Conservation (phyloP, 192 early-diverging fungal genomes). For the Entomortierella beljakovae region DNA sequence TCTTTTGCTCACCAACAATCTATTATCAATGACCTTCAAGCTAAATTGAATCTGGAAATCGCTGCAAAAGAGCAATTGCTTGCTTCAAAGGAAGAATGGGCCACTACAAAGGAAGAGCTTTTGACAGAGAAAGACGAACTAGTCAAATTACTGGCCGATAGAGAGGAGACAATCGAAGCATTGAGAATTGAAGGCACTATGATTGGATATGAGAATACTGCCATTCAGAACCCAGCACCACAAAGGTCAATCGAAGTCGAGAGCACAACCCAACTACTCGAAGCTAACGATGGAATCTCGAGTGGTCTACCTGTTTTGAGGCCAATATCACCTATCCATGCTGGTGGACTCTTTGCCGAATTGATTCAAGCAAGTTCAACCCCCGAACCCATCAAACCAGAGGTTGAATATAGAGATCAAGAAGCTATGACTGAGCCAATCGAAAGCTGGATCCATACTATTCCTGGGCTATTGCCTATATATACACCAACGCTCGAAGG, state of each 20-base stretch:
- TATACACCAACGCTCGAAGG: background rate
- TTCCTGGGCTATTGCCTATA: constrained; percentile 23
- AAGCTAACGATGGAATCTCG: background rate
- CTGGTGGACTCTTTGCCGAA: constrained; percentile 50
- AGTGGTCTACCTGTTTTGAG: background rate
- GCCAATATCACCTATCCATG: constrained; percentile 9
- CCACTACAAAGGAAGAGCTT: constrained; percentile 38
- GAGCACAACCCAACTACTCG: background rate
- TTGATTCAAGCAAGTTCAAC: constrained; percentile 39
- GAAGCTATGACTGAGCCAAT: constrained; percentile 48
- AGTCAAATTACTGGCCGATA: constrained; percentile 63
- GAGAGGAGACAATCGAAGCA: constrained; percentile 67
- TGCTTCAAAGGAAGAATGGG: constrained; percentile 39
- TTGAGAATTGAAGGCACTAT: constrained; percentile 56
- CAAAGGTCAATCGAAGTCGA: background rate
- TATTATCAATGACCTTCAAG: constrained; percentile 65
- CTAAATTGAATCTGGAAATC: constrained; percentile 65
- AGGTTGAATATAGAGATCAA: constrained; percentile 41
- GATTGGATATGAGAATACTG: background rate
- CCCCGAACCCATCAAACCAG: constrained; percentile 13
- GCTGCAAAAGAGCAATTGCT: constrained; percentile 54
- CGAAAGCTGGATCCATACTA: constrained; percentile 50
- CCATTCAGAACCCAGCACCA: background rate
- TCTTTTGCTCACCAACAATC: constrained; percentile 61
- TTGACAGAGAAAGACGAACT: constrained; percentile 60